These are phyloP conservation scores for Corylus heterophylla DNA, from an alignment of 306 rosid species.

Conservation along the genomic window DNA sequence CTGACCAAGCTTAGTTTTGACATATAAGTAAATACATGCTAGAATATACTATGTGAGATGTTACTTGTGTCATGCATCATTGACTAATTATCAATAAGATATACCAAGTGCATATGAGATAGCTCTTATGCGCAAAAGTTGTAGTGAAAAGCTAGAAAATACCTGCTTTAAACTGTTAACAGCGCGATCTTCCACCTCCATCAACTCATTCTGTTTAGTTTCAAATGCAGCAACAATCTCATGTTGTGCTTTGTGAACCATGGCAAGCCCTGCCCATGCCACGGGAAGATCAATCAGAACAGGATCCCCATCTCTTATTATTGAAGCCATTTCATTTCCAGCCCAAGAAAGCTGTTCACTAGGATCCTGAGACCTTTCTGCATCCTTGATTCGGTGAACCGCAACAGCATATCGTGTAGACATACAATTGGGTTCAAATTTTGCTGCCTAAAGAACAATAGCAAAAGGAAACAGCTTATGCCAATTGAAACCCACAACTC, in stretches of 20 bases:
- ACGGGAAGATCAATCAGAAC: conserved; percentile 64
- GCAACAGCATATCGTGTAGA: conserved; percentile 89
- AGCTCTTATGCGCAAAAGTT: not conserved
- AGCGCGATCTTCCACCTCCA: conserved; percentile 74
- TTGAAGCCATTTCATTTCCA: conserved; percentile 97
- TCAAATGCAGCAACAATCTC: conserved; percentile 82
- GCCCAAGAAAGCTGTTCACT: conserved; percentile 82
- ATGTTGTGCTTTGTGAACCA: conserved; percentile 94
- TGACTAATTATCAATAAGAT: not conserved
- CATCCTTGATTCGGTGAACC: conserved; percentile 80
- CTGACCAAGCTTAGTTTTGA: not conserved
- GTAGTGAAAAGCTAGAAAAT: conserved; percentile 9
- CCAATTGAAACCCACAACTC: not conserved
- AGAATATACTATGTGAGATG: not conserved
- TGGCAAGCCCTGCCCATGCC: conserved; percentile 95
- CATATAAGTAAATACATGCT: not conserved
- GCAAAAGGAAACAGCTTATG: conserved; percentile 20
- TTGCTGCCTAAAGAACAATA: conserved; percentile 67
- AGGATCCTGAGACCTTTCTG: conserved; percentile 93
- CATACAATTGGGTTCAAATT: conserved; percentile 91
- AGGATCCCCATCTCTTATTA: conserved; percentile 86
- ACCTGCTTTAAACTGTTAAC: conserved; percentile 82
- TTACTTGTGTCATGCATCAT: not conserved
- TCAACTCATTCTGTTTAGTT: conserved; percentile 57
- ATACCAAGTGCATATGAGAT: not conserved